Evolutionary conservation across 306 rosid genomes (phyloP).

Genomic region (Glycine soja): DNA sequence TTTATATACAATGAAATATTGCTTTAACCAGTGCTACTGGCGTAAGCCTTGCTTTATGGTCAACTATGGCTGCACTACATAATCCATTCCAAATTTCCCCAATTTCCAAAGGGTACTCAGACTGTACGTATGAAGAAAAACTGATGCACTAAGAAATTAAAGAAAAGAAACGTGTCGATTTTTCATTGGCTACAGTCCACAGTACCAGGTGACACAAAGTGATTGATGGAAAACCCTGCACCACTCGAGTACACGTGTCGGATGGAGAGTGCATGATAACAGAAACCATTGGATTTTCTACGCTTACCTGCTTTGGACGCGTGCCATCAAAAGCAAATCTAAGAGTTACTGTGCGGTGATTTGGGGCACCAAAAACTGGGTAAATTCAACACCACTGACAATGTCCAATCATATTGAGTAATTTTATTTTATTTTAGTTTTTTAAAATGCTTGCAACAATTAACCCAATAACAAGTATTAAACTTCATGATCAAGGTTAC

Average conservation of each 20-base stretch:
- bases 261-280: neutral
- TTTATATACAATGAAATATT: too few species aligned
- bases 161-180: conserved; percentile 19
- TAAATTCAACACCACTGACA: conserved; percentile 2
- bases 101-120: conserved; percentile 6
- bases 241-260: conserved; percentile 38
- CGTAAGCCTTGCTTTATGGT: neutral
- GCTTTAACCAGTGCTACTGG: too few species aligned
- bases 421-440: neutral
- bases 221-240: conserved; percentile 35
- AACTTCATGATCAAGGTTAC: too few species aligned
- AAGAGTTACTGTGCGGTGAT: neutral
- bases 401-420: conserved; percentile 26
- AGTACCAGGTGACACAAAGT: conserved; percentile 51
- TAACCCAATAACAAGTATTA: neutral
- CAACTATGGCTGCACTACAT: neutral
- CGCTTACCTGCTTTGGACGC: conserved; percentile 30
- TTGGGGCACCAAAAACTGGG: neutral
- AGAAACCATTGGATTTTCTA: neutral
- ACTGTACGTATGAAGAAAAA: neutral
- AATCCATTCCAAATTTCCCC: neutral
- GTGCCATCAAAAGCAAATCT: conserved; percentile 29
- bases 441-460: neutral
- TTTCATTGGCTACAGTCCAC: neutral
- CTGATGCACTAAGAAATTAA: neutral